phyloP scores from a whole-genome alignment of 768 basidiomycete species.

The Termitomyces sp. region DNA sequence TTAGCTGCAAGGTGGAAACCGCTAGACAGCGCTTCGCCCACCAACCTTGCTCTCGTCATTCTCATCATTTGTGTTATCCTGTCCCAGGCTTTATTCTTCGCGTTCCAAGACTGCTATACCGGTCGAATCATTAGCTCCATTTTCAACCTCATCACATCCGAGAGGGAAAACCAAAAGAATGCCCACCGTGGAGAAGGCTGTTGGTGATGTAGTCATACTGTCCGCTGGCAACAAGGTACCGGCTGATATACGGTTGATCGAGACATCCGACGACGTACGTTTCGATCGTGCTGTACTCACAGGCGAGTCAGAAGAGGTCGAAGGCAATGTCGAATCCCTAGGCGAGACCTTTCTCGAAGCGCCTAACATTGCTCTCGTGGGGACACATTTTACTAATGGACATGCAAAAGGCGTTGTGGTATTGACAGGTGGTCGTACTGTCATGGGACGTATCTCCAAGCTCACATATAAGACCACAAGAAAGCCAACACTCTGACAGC shows the following conservation, averaged over 20 bases:
- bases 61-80: constrained; percentile 6
- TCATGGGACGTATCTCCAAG: constrained; percentile 50
- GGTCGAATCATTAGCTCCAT: constrained; percentile 13
- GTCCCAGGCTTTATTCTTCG: constrained; percentile 8
- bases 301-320: constrained; percentile 41
- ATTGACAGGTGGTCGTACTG: constrained; percentile 34
- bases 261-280: constrained; percentile 42
- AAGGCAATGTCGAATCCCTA: constrained; percentile 35
- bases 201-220: constrained; percentile 8
- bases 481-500: constrained; percentile 41
- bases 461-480: constrained; percentile 42
- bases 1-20: too few species aligned
- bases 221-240: constrained; percentile 12
- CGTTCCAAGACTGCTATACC: constrained; percentile 9
- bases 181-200: constrained; percentile 6
- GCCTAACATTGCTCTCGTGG: constrained; percentile 42
- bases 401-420: constrained; percentile 34
- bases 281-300: constrained; percentile 52
- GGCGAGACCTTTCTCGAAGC: constrained; percentile 43
- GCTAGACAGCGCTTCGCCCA: too few species aligned
- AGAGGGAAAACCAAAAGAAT: constrained; percentile 9
- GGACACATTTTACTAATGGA: constrained; percentile 35
- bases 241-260: constrained; percentile 45
- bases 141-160: constrained; percentile 9
- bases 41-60: constrained; percentile 8